Evolutionary conservation across 73 alveolate species (phyloP).

Genomic region (Breviolum minutum): DNA sequence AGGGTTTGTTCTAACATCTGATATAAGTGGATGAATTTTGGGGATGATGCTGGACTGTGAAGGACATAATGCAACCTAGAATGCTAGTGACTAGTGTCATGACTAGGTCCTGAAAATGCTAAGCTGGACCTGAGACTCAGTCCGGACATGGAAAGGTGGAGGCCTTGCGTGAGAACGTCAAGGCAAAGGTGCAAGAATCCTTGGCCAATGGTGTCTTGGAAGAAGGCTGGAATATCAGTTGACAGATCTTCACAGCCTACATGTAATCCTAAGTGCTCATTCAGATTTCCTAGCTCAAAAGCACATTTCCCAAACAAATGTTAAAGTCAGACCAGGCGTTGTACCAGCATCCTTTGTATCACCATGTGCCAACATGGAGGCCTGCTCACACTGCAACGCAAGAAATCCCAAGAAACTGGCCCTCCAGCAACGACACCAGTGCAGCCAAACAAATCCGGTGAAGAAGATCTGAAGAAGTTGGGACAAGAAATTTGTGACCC

Average conservation of each 20-base stretch:
- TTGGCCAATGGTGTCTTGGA: constrained; percentile 24
- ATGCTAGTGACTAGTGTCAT: background rate
- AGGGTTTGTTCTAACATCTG: background rate
- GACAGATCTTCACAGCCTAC: background rate
- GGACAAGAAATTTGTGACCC: constrained; percentile 35
- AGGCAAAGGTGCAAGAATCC: constrained; percentile 49
- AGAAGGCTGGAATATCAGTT: background rate
- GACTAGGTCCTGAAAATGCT: background rate
- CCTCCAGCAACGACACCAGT: background rate
- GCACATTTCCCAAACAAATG: no score
- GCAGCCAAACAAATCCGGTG: background rate
- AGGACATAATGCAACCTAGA: background rate
- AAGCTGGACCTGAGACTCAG: background rate
- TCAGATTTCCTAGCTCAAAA: no score
- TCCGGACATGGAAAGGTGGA: background rate
- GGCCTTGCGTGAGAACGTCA: constrained; percentile 11
- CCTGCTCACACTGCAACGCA: constrained; percentile 22
- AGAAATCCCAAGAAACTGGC: constrained; percentile 8
- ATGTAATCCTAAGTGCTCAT: background rate
- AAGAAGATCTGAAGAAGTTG: constrained; percentile 25
- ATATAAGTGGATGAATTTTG: background rate
- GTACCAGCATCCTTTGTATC: no score
- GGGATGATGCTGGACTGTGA: background rate
- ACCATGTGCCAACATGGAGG: background rate
- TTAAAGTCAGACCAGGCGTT: no score